A percentile compares a stretch with the other conserved stretches of the same genome.
phyloP scores from a whole-genome alignment of 2,329 filamentous ascomycete species.

The Colletotrichum coccodes region DNA sequence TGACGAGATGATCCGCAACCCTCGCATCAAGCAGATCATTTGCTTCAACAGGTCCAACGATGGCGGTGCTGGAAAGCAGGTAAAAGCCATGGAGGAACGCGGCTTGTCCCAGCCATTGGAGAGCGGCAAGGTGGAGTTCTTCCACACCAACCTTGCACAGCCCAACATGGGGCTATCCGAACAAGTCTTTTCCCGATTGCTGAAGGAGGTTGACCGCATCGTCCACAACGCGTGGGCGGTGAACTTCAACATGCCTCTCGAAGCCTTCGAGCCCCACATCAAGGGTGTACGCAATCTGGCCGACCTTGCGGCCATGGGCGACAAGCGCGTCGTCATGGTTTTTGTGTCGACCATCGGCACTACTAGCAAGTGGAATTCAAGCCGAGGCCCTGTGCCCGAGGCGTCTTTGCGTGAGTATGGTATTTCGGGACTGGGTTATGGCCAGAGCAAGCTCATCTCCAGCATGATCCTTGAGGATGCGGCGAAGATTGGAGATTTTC shows the following conservation, averaged over 20 bases:
- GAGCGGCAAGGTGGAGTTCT: conserved; percentile 44
- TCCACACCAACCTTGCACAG: conserved; percentile 38
- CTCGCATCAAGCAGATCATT: conserved; percentile 28
- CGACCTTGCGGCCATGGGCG: conserved; percentile 24
- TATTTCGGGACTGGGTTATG: conserved; percentile 16
- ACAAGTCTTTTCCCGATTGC: conserved; percentile 36
- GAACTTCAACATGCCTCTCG: conserved; percentile 60
- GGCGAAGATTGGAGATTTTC: conserved; percentile 23
- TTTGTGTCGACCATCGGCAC: conserved; percentile 33
- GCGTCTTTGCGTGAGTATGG: conserved; percentile 7
- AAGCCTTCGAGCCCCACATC: conserved; percentile 61
- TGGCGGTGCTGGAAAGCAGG: conserved; percentile 23
- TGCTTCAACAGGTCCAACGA: conserved; percentile 26
- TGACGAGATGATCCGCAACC: conserved; percentile 25
- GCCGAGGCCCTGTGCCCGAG: conserved; percentile 17
- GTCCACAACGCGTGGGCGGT: conserved; percentile 64
- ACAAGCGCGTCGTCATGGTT: conserved; percentile 11
- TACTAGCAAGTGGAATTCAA: conserved; percentile 15
- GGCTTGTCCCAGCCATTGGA: neutral
- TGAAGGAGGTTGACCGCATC: conserved; percentile 53
- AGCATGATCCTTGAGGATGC: conserved; percentile 27
- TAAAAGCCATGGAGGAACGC: conserved; percentile 21
- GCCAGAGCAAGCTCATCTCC: conserved; percentile 31
- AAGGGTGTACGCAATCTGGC: conserved; percentile 60
- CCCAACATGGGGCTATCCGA: conserved; percentile 11